A percentile compares a stretch with the other conserved stretches of the same genome.
These are phyloP conservation scores for Candida argentea DNA, from an alignment of 805 yeast species.

Conservation along the genomic window DNA sequence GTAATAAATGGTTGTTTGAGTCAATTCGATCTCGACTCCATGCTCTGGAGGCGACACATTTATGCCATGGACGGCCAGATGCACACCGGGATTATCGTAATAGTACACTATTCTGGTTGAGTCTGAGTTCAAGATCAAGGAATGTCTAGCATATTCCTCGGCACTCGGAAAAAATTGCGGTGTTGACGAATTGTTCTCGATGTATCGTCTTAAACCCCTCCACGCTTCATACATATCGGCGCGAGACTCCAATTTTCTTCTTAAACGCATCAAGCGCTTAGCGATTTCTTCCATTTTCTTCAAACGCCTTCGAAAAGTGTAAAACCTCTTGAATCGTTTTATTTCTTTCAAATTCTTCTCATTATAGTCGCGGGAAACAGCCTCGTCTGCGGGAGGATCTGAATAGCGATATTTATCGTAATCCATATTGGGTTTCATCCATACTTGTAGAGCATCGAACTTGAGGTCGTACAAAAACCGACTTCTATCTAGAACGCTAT, in stretches of 20 bases:
- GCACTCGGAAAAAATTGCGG: no score
- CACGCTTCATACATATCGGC: constrained; percentile 31
- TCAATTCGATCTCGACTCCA: constrained; percentile 51
- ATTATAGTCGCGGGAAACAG: neutral
- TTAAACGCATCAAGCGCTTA: neutral
- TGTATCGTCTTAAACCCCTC: constrained; percentile 71
- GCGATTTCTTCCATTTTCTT: constrained; percentile 1
- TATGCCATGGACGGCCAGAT: neutral
- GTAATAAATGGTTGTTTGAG: constrained; percentile 60
- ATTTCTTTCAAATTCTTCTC: constrained; percentile 3
- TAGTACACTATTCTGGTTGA: constrained; percentile 45
- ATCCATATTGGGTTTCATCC: constrained; percentile 63
- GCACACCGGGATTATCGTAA: constrained; percentile 63
- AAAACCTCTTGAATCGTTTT: constrained; percentile 14
- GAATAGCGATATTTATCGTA: constrained; percentile 23
- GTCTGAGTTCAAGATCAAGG: constrained; percentile 57
- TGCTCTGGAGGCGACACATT: constrained; percentile 16
- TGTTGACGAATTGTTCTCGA: constrained; percentile 33
- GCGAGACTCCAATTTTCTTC: constrained; percentile 1
- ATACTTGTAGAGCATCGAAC: constrained; percentile 44
- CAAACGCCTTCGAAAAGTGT: constrained; percentile 10
- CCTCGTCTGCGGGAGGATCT: constrained; percentile 1
- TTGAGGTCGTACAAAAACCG: constrained; percentile 35
- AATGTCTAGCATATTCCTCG: constrained; percentile 76
- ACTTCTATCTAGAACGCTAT: constrained; percentile 44